Conservation (phyloP, 352 stramenopile species). For the Pythium aristosporum region DNA sequence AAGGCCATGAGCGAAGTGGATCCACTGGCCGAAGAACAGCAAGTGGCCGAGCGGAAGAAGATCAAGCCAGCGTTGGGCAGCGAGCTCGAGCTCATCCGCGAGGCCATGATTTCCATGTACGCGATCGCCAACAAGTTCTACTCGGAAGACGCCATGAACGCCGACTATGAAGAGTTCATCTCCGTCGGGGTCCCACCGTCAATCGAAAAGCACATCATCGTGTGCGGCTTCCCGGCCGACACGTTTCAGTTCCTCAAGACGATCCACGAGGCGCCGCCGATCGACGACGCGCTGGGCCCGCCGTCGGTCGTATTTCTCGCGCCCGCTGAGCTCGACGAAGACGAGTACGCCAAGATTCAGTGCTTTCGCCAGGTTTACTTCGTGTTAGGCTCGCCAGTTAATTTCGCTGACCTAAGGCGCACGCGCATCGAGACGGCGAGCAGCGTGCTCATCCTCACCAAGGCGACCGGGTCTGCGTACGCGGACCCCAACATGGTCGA, state of each 20-base stretch:
- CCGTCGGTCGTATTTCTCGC: constrained; percentile 62
- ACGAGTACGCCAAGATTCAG: constrained; percentile 52
- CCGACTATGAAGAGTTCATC: constrained; percentile 59
- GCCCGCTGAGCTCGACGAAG: constrained; percentile 44
- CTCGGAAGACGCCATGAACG: constrained; percentile 19
- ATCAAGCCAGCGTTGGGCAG: constrained; percentile 56
- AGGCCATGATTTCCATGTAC: constrained; percentile 61
- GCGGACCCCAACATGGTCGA: constrained; percentile 83
- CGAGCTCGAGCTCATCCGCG: constrained; percentile 58
- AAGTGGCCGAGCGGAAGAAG: constrained; percentile 37
- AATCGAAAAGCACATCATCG: constrained; percentile 60
- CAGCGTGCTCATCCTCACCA: constrained; percentile 66
- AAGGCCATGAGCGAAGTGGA: constrained; percentile 51
- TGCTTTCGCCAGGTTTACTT: constrained; percentile 66
- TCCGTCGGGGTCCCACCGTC: constrained; percentile 36
- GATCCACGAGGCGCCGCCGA: constrained; percentile 52
- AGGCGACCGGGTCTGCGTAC: constrained; percentile 47
- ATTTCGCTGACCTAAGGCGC: constrained; percentile 68
- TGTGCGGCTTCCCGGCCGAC: constrained; percentile 65
- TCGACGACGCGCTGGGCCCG: constrained; percentile 38
- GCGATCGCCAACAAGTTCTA: constrained; percentile 31
- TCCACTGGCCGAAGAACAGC: constrained; percentile 26
- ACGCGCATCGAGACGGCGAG: constrained; percentile 58
- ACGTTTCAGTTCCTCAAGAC: constrained; percentile 72
- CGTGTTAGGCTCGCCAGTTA: constrained; percentile 67